A percentile compares a stretch with the other conserved stretches of the same genome.
phyloP scores from a whole-genome alignment of 1,284 basidiomycete species.

The Ganoderma boninense region DNA sequence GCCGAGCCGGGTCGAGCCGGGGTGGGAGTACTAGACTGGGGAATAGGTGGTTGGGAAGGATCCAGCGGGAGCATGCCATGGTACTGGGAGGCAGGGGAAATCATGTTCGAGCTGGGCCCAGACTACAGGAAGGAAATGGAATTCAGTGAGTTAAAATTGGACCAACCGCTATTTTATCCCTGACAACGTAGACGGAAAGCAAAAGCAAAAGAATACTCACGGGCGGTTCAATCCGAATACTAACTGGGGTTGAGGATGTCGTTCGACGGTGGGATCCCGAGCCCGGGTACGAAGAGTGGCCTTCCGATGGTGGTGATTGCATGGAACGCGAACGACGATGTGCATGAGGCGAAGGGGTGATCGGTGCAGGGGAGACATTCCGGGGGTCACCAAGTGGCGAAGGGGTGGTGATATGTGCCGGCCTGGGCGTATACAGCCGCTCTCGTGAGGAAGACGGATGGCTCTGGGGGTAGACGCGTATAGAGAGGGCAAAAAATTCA shows the following conservation, averaged over 20 bases:
- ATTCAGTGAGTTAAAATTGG: constrained; percentile 13
- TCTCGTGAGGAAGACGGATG: constrained; percentile 27
- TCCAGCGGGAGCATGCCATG: constrained; percentile 35
- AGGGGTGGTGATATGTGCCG: constrained; percentile 26
- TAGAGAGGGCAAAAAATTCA: not conserved
- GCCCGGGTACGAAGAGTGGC: constrained; percentile 2
- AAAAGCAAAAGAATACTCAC: constrained; percentile 27
- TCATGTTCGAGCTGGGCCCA: constrained; percentile 30
- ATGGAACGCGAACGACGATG: constrained; percentile 33
- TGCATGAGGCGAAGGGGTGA: constrained; percentile 16
- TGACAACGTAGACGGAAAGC: not conserved
- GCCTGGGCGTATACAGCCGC: constrained; percentile 22
- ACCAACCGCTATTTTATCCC: not conserved
- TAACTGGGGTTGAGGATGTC: constrained; percentile 29
- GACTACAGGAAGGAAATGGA: constrained; percentile 28
- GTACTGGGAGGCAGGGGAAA: constrained; percentile 26
- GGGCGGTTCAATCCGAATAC: constrained; percentile 37
- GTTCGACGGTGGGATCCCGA: constrained; percentile 20
- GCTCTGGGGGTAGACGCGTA: constrained; percentile 10
- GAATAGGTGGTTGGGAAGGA: constrained; percentile 21
- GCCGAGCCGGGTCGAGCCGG: constrained; percentile 18
- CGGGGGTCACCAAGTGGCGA: constrained; percentile 27
- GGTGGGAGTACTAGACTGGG: constrained; percentile 28
- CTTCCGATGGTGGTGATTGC: constrained; percentile 31
- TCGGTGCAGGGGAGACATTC: constrained; percentile 22